phyloP scores from a whole-genome alignment of 2,329 filamentous ascomycete species.

The Colletotrichum sp. region DNA sequence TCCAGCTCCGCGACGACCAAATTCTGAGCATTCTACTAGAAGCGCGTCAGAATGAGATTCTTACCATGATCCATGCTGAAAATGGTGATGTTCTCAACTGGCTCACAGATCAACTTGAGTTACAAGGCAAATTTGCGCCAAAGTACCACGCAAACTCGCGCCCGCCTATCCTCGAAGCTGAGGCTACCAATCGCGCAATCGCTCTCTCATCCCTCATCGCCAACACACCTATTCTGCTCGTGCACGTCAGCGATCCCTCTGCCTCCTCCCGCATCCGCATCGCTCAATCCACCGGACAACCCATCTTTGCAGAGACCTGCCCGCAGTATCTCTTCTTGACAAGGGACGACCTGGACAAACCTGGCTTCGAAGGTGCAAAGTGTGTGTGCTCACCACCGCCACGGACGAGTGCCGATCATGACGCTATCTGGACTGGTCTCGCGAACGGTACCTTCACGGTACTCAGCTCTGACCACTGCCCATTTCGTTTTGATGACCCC shows the following conservation, averaged over 20 bases:
- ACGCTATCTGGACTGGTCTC: slow-evolving; percentile 55
- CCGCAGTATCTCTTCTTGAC: slow-evolving; percentile 62
- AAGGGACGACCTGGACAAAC: slow-evolving; percentile 52
- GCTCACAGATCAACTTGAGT: slow-evolving; percentile 58
- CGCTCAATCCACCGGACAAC: slow-evolving; percentile 45
- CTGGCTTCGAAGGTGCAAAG: slow-evolving; percentile 60
- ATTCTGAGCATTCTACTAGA: slow-evolving; percentile 48
- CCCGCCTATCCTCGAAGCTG: slow-evolving; percentile 37
- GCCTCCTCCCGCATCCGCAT: slow-evolving; percentile 50
- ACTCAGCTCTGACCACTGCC: slow-evolving; percentile 13
- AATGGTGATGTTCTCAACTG: slow-evolving; percentile 59
- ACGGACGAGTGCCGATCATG: slow-evolving; percentile 49
- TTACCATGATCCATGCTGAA: slow-evolving; percentile 60
- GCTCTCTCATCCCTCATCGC: slow-evolving; percentile 50
- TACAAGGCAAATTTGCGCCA: slow-evolving; percentile 49
- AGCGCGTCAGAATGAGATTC: slow-evolving; percentile 30
- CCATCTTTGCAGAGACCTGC: slow-evolving; percentile 59
- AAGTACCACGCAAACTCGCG: slow-evolving; percentile 53
- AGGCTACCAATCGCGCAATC: slow-evolving; percentile 59
- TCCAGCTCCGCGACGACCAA: slow-evolving; percentile 53
- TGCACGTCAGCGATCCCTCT: slow-evolving; percentile 54
- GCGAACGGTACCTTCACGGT: slow-evolving; percentile 57
- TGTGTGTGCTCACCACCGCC: slow-evolving; percentile 59
- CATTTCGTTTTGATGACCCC: neutral
- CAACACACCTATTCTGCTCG: slow-evolving; percentile 55